Conservation (phyloP, 2,329 filamentous ascomycete species). For the Pseudogymnoascus sp. region DNA sequence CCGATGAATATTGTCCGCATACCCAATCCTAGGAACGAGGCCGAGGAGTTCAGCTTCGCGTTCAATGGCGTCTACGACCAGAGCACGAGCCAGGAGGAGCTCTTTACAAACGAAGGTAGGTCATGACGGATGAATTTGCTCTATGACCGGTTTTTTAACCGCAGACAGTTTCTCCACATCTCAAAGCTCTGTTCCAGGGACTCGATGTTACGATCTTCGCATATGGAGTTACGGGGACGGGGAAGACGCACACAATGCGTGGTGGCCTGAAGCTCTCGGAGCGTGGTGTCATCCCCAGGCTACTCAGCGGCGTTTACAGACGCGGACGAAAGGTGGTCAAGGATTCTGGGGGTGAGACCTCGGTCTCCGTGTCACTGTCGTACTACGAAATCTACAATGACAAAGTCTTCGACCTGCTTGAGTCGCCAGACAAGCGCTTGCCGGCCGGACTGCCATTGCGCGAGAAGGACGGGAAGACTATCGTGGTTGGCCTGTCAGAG, state of each 20-base stretch:
- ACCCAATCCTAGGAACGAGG: conserved; percentile 86
- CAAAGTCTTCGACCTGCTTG: conserved; percentile 85
- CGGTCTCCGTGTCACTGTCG: conserved; percentile 66
- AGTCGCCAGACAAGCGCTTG: conserved; percentile 78
- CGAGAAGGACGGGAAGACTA: conserved; percentile 78
- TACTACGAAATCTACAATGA: conserved; percentile 99
- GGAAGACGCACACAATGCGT: conserved; percentile 94
- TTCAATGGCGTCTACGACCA: conserved; percentile 91
- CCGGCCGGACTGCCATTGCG: conserved; percentile 70
- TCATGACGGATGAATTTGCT: conserved; percentile 4
- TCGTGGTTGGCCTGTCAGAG: conserved; percentile 79
- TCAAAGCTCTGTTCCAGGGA: conserved; percentile 87
- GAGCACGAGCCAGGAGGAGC: conserved; percentile 67
- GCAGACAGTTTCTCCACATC: conserved; percentile 66
- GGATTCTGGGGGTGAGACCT: conserved; percentile 61
- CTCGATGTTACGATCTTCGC: conserved; percentile 85
- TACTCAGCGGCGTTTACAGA: conserved; percentile 79
- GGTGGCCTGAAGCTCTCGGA: conserved; percentile 80
- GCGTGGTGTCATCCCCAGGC: conserved; percentile 75
- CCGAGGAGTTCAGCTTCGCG: conserved; percentile 84
- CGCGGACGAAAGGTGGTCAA: conserved; percentile 77
- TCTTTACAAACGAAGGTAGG: conserved; percentile 84
- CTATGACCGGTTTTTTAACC: conserved; percentile 15
- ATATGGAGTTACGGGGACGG: conserved; percentile 86
- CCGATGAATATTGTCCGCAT: conserved; percentile 69